Evolutionary conservation across 192 early-diverging fungal species (phyloP), one percentile per base, ranked within the genome.

Genomic region (Gonapodya sp.): DNA sequence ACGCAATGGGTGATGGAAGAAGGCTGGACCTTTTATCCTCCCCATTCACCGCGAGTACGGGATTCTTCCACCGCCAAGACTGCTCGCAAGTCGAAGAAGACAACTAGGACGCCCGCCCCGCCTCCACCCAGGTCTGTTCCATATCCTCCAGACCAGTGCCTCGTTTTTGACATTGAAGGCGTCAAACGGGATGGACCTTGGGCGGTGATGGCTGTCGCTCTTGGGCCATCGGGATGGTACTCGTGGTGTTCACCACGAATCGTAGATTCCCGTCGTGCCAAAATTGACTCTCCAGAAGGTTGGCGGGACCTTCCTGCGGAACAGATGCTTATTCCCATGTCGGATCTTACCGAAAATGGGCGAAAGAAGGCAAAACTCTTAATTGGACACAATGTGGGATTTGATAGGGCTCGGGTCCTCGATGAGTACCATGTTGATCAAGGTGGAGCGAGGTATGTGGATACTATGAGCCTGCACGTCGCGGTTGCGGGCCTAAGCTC

Each of bases 391-490:
- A 94, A 97, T 79, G 92, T 98, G 1, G 93, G 94, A 0, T 99
- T 92, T 81, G 97, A 99, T 84, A 90, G 96, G 1, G 94, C 95
- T 16, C 87, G 95, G 1, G 89, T 98, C 33, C 86, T 89, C 74
- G 96, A 97, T 78, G 97, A 97, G 83, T 98, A 98, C 80, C 84
- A 81, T 35, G 18, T 92, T 0, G 85, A 89, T n/a, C 81, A 84
- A 14, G 87, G 92, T 8, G 82, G 84, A 8, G 86, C 89, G 30
- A 87, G 86, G 30, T 98, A 91, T 83, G 73, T 99, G 2, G 97
- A 99, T 84, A 99, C 97, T 0, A 93, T 99, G 93, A 94, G 93
- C 81, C 86, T 99, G 73, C 97, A 99, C 80, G 93, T 93, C 34
- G 92, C 96, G 1, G 90, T 92, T 1, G 92, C 93, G 36, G 97